Evolutionary conservation across 129 eudicot species (phyloP).

Genomic region (Flaveria brownii): DNA sequence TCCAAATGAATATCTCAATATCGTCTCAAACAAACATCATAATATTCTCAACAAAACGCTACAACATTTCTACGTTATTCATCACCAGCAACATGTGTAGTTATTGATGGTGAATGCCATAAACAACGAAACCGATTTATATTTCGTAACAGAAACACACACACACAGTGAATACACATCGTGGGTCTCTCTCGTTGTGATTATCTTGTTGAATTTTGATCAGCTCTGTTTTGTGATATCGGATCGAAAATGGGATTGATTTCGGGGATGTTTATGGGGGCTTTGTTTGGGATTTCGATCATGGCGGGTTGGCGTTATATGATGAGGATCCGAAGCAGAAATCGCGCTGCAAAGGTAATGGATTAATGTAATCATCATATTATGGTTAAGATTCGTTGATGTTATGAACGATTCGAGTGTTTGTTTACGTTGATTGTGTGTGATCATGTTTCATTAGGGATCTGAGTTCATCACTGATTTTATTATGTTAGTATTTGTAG

Average conservation of each 20-base stretch:
- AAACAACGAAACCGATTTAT: slow-evolving; percentile 6
- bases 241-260: slow-evolving; percentile 71
- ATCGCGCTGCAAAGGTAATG: slow-evolving; percentile 75
- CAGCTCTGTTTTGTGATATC: slow-evolving; percentile 5
- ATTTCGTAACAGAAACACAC: slow-evolving; percentile 3
- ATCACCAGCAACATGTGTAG: slow-evolving; percentile 21
- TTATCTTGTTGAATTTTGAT: neutral
- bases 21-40: neutral
- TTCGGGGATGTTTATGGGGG: slow-evolving; percentile 84
- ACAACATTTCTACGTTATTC: neutral
- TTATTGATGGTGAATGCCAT: slow-evolving; percentile 19
- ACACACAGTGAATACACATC: slow-evolving; percentile 16
- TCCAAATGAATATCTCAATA: slow-evolving; percentile 3
- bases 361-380: neutral
- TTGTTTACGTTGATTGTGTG: slow-evolving; percentile 6
- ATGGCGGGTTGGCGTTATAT: slow-evolving; percentile 92
- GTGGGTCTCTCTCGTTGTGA: slow-evolving; percentile 12
- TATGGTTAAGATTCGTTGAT: neutral
- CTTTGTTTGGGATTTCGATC: slow-evolving; percentile 65
- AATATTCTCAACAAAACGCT: neutral
- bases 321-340: slow-evolving; percentile 66
- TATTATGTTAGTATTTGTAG: neutral
- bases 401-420: neutral
- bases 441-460: slow-evolving; percentile 11
- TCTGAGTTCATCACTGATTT: neutral